Evolutionary conservation across 441 rosid genomes (phyloP), one percentile per base, ranked within the genome.

Genomic region (Arabidopsis lyrata): DNA sequence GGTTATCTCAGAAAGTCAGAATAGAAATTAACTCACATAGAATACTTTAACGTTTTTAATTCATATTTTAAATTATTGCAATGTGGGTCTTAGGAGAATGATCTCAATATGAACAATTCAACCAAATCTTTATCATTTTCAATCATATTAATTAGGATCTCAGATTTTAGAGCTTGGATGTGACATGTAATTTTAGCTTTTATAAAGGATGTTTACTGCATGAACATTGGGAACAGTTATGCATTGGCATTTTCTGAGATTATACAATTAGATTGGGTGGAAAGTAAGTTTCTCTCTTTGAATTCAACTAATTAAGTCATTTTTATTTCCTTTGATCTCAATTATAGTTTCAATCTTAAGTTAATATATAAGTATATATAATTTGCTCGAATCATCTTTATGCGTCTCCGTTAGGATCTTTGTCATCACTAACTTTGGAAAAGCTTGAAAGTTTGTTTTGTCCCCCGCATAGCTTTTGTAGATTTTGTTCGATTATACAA

Each of bases 1-100:
- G 76, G 76, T 65, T 77, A 64, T 71, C 66, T 76, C 49, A 18
- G n/a, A n/a, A n/a, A n/a, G n/a, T n/a, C n/a, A n/a, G 39, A 76
- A 57, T 44, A 70, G 29, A 76, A 59, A 52, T 65, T 45, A 13
- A 10, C 34, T 35, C 70, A 62, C 35, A 64, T 54, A 29, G 4
- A 68, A 60, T 24, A 48, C 8, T 63, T 44, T 44, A 24, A 4
- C 52, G 5, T 15, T 55, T 42, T 48, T 20, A 15, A 35, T 36
- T 38, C 59, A 54, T 63, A 35, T 22, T 63, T 55, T 45, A 55
- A 6, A 27, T 13, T 48, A 18, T 69, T 63, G 36, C 50, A 47
- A 35, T 53, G 69, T 68, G 65, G 70, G 32, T 55, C 54, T 70
- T 38, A 13, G 34, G 50, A 16, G 31, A 47, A n/a, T 67, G 15